Conservation (phyloP, 129 eudicot species). For the Tagetes erecta region DNA sequence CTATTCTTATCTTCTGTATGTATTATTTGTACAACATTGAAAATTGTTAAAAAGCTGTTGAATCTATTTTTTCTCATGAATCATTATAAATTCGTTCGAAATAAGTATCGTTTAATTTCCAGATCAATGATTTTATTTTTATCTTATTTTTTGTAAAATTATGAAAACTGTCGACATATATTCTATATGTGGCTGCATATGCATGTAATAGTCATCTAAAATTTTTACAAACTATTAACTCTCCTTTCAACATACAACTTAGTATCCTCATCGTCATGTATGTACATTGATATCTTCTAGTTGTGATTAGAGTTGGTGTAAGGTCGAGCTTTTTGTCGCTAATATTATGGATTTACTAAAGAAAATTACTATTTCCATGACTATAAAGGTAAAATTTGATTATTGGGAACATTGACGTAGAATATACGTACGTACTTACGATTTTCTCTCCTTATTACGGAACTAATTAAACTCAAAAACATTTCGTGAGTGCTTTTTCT, state of each 20-base stretch:
- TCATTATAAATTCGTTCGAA: too few relatives aligned
- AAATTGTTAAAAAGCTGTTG: too few relatives aligned
- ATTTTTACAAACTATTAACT: neutral
- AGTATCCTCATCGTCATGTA: neutral
- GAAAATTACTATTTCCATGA: neutral
- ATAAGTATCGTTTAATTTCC: too few relatives aligned
- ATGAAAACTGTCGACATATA: rapidly evolving
- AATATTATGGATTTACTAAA: neutral
- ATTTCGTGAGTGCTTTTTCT: neutral
- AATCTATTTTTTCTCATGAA: too few relatives aligned
- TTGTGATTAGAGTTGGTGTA: too few relatives aligned
- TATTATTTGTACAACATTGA: too few relatives aligned
- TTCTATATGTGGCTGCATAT: neutral
- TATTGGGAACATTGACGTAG: too few relatives aligned
- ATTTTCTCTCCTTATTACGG: neutral
- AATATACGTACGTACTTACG: neutral
- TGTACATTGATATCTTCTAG: neutral
- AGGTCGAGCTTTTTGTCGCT: too few relatives aligned
- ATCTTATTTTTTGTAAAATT: too few relatives aligned
- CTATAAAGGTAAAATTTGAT: neutral
- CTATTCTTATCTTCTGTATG: too few relatives aligned
- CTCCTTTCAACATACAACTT: neutral
- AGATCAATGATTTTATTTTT: too few relatives aligned
- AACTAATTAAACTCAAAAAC: neutral
- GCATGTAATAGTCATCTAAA: neutral